Percentiles rank a stretch among this genome's conserved stretches.
These are phyloP conservation scores for Aspergillus pseudonomiae DNA, from an alignment of 2,329 filamentous ascomycete genomes.

Conservation along the genomic window DNA sequence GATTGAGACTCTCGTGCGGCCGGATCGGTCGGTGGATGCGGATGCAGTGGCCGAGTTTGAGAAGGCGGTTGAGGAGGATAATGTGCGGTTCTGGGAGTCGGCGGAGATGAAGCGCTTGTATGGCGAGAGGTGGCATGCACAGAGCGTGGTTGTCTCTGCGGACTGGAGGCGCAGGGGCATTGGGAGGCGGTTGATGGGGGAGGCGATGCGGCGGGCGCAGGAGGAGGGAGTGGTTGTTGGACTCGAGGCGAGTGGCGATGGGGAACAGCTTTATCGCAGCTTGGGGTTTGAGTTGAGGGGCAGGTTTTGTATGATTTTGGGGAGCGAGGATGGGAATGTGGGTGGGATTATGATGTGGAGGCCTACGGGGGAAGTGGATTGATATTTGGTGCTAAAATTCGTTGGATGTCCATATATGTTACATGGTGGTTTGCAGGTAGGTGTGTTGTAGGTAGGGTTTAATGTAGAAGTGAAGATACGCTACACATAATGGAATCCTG, in stretches of 20 bases:
- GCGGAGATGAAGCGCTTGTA: background rate
- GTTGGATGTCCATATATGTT: no score
- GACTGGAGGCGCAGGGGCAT: background rate
- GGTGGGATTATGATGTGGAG: constrained; percentile 3
- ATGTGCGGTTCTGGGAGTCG: background rate
- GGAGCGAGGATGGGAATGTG: no score
- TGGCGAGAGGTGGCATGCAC: background rate
- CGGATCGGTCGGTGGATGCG: background rate
- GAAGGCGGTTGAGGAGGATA: background rate
- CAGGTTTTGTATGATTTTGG: background rate
- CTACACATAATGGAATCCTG: background rate
- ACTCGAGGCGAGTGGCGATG: background rate
- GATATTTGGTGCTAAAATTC: no score
- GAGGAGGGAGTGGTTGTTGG: background rate
- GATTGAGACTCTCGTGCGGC: background rate
- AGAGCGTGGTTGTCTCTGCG: background rate
- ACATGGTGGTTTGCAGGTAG: no score
- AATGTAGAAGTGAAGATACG: no score
- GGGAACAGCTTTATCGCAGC: background rate
- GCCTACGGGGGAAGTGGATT: background rate
- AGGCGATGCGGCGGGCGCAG: background rate
- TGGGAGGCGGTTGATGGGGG: background rate
- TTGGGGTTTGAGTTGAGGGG: background rate
- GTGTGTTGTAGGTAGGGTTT: no score
- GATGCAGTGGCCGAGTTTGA: background rate